A percentile compares a stretch with the other conserved stretches of the same genome.
These are phyloP conservation scores for Kandelia obovata DNA, from an alignment of 345 rosid genomes.

Conservation along the genomic window DNA sequence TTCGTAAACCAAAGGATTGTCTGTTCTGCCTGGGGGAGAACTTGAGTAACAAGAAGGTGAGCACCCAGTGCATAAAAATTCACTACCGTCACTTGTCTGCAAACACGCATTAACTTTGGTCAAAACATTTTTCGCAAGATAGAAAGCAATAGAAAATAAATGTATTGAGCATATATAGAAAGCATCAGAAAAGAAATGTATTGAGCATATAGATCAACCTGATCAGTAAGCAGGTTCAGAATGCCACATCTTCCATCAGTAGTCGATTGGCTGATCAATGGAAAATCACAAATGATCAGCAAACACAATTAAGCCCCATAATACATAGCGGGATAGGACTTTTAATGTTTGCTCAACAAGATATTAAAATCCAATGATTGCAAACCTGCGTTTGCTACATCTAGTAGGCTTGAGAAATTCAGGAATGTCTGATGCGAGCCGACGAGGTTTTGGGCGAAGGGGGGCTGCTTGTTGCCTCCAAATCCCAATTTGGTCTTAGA, in stretches of 20 bases:
- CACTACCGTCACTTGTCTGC: constrained; percentile 38
- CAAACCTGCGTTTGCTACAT: constrained; percentile 49
- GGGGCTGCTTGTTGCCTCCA: constrained; percentile 24
- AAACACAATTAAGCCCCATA: background rate
- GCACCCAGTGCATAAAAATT: constrained; percentile 37
- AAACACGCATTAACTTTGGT: background rate
- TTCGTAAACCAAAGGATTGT: constrained; percentile 69
- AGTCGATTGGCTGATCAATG: constrained; percentile 40
- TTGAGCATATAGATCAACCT: background rate
- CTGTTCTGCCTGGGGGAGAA: constrained; percentile 69
- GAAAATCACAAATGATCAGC: background rate
- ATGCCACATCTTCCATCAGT: constrained; percentile 40
- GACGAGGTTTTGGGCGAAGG: constrained; percentile 78
- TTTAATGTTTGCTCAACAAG: background rate
- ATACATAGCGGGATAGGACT: background rate
- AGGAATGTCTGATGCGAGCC: constrained; percentile 42
- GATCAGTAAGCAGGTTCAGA: constrained; percentile 42
- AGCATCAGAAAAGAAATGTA: background rate
- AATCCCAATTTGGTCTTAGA: constrained; percentile 16
- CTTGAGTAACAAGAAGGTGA: constrained; percentile 45
- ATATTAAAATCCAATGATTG: background rate
- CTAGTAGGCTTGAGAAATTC: constrained; percentile 57
- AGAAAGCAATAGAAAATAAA: background rate
- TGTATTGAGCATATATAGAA: background rate
- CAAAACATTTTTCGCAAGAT: no score